Conservation (phyloP, 306 rosid genomes). For the Pterocarpus macrocarpus region DNA sequence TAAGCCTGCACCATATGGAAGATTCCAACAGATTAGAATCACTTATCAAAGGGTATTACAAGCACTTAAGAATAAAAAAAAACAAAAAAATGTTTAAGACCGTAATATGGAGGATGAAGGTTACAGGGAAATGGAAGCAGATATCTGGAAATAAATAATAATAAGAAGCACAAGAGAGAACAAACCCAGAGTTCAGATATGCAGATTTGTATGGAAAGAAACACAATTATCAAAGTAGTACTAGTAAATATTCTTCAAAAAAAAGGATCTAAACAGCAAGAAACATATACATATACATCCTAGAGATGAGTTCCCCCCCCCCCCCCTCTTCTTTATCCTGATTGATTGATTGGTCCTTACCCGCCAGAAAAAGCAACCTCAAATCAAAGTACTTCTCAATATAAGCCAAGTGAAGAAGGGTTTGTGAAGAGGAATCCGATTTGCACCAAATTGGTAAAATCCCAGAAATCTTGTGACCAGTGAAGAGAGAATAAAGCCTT, state of each 20-base stretch:
- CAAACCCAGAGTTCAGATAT: background rate
- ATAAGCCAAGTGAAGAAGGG: background rate
- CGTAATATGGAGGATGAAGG: background rate
- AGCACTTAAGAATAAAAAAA: too few species aligned
- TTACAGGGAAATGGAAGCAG: background rate
- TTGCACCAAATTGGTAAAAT: slow-evolving; percentile 49
- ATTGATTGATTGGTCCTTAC: slow-evolving; percentile 33
- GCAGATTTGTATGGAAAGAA: slow-evolving; percentile 15
- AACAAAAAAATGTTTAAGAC: background rate
- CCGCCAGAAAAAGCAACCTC: slow-evolving; percentile 22
- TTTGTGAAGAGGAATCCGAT: slow-evolving; percentile 9
- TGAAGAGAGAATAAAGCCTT: slow-evolving; percentile 13
- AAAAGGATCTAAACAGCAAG: slow-evolving; percentile 31
- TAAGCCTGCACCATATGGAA: too few species aligned
- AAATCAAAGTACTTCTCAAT: slow-evolving; percentile 1
- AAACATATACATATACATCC: background rate
- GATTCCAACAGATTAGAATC: too few species aligned
- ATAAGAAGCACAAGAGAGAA: background rate
- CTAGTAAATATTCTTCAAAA: background rate
- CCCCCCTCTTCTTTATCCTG: background rate
- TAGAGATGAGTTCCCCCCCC: background rate
- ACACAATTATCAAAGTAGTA: background rate
- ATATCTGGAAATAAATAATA: background rate
- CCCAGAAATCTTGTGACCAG: slow-evolving; percentile 43
- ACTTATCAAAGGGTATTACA: too few species aligned